These are phyloP conservation scores for Lanmaoa pseudosensibilis DNA, from an alignment of 768 basidiomycete genomes.

Conservation along the genomic window DNA sequence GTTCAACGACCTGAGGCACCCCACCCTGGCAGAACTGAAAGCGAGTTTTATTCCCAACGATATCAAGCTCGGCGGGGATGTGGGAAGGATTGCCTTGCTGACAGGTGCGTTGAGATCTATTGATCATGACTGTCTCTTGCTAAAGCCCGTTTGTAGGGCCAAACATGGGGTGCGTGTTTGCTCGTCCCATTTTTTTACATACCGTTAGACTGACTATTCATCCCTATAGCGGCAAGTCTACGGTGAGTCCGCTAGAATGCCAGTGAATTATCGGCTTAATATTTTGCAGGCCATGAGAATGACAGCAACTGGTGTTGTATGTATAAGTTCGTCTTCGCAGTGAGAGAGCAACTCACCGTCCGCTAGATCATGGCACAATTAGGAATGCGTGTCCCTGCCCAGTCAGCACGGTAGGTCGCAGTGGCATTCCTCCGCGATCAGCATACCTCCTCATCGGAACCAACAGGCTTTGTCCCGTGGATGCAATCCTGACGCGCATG, in stretches of 20 bases:
- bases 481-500: slow-evolving; percentile 94
- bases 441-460: slow-evolving; percentile 7
- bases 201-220: background rate
- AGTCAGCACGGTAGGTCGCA: slow-evolving; percentile 61
- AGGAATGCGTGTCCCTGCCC: slow-evolving; percentile 93
- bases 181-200: background rate
- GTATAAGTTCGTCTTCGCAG: slow-evolving; percentile 21
- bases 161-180: slow-evolving; percentile 75
- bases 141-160: slow-evolving; percentile 49
- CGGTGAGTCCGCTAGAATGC: slow-evolving; percentile 40
- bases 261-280: background rate
- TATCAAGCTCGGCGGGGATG: slow-evolving; percentile 77
- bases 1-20: slow-evolving; percentile 89
- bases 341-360: slow-evolving; percentile 5
- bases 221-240: slow-evolving; percentile 69
- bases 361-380: slow-evolving; percentile 86
- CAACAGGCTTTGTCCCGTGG: slow-evolving; percentile 78
- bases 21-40: slow-evolving; percentile 68
- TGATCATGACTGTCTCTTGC: background rate
- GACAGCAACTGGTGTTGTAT: slow-evolving; percentile 89
- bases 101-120: slow-evolving; percentile 58
- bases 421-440: background rate
- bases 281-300: slow-evolving; percentile 75
- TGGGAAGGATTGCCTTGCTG: slow-evolving; percentile 75
- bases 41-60: slow-evolving; percentile 92